Evolutionary conservation across 2,329 filamentous ascomycete genomes (phyloP).

Genomic region (Trichophyton benhamiae): DNA sequence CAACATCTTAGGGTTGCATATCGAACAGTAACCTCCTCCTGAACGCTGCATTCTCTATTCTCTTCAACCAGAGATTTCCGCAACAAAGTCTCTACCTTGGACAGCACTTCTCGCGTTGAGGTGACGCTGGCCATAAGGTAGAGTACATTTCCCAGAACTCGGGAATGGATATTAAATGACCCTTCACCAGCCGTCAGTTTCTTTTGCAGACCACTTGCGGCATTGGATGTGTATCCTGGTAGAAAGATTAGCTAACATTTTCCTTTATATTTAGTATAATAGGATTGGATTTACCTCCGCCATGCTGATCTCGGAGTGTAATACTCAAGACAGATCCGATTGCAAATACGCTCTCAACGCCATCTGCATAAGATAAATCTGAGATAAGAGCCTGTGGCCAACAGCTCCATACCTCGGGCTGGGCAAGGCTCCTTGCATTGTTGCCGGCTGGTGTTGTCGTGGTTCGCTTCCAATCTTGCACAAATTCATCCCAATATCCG

Average conservation of each 20-base stretch:
- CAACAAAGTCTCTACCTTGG: conserved; percentile 31
- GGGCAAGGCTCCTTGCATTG: neutral
- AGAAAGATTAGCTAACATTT: conserved; percentile 5
- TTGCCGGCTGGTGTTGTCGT: neutral
- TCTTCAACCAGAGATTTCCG: conserved; percentile 22
- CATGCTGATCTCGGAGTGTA: conserved; percentile 38
- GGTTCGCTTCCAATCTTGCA: conserved; percentile 36
- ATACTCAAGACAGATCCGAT: conserved; percentile 65
- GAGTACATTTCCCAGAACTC: conserved; percentile 49
- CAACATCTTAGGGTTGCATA: neutral
- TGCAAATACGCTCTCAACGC: conserved; percentile 56
- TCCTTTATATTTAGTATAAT: neutral
- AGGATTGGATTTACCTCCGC: conserved; percentile 27
- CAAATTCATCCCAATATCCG: conserved; percentile 47
- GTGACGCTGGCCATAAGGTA: conserved; percentile 50
- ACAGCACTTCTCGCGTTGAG: conserved; percentile 32
- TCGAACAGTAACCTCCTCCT: neutral
- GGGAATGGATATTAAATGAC: conserved; percentile 42
- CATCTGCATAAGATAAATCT: conserved; percentile 43
- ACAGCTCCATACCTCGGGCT: conserved; percentile 48
- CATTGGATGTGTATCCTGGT: conserved; percentile 45
- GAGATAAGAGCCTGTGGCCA: conserved; percentile 54
- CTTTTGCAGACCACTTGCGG: conserved; percentile 42
- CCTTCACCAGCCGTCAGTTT: conserved; percentile 31
- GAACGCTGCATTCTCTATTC: neutral